These are phyloP conservation scores for Desmodesmus armatus DNA, from an alignment of 139 green algal species.

Conservation along the genomic window DNA sequence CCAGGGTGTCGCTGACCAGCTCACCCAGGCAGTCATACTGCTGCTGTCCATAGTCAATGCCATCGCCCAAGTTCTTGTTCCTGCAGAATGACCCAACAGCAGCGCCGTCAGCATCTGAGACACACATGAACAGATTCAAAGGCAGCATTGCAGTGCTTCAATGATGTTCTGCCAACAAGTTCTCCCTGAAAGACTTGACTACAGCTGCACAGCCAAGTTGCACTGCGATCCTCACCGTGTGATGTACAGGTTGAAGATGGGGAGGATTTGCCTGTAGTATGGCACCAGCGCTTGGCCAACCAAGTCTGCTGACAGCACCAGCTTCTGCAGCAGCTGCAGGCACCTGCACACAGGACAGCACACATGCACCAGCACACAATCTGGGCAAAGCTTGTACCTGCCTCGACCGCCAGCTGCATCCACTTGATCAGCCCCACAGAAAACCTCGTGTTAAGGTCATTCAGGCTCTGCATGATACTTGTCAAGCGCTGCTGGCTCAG, in stretches of 20 bases:
- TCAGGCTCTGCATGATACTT: too few relatives aligned
- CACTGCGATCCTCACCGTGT: constrained; percentile 34
- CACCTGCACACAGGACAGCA: too few relatives aligned
- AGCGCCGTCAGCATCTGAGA: neutral
- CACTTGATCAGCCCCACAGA: too few relatives aligned
- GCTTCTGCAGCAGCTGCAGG: constrained; percentile 78
- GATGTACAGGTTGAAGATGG: constrained; percentile 85
- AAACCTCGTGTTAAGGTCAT: too few relatives aligned
- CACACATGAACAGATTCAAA: neutral
- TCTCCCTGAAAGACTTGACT: too few relatives aligned
- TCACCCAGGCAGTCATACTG: constrained; percentile 76
- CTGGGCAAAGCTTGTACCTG: too few relatives aligned
- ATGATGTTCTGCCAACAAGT: too few relatives aligned
- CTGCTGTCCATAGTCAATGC: constrained; percentile 84
- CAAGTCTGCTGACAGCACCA: constrained; percentile 68
- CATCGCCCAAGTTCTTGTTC: constrained; percentile 81
- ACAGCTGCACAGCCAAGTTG: neutral
- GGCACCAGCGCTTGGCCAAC: constrained; percentile 83
- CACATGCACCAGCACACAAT: too few relatives aligned
- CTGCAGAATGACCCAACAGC: constrained; percentile 16
- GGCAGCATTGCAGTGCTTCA: neutral
- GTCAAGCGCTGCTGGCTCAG: too few relatives aligned
- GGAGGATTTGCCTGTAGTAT: constrained; percentile 88
- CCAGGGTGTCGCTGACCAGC: constrained; percentile 76
- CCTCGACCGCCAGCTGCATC: too few relatives aligned